Base-by-base conservation (phyloP, 768 basidiomycete genomes). In the Auricularia sp. region DNA sequence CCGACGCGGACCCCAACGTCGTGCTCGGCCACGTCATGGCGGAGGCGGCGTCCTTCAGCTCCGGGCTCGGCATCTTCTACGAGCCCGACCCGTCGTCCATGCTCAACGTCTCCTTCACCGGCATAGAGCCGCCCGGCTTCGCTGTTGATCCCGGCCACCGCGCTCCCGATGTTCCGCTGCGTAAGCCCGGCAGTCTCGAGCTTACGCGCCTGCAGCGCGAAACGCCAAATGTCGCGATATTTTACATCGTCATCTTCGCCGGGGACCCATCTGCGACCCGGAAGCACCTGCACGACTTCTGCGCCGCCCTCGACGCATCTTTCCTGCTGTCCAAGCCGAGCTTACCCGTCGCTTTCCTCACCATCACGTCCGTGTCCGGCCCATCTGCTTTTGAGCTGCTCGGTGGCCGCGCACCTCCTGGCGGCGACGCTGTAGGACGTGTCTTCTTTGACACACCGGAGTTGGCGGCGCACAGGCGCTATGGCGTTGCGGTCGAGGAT, bases 11-110 rank as follows among this genome's bases (percentile, higher is more conserved):
- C 24, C 64, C 63, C 21, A 54, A 69, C 37, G 59, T 66, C 36
- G 62, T 67, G 29, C 64, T 67, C 37, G 66, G 69, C 34, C 62
- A 62, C 39, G 65, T 67, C 58, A 64, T 66, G 33, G 37, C 62
- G n/a, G 62, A 65, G 18, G 63, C 54, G 42, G 62, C 65, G 37
- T 44, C 64, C 14, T 70, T 70, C 62, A 70, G 69, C n/a, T 18
- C 69, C 47, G 69, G 69, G 8, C 63, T 69, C n/a, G 69, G 69
- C 4, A 63, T 70, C 16, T 44, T 39, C 42, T 70, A 70, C 47
- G 63, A 45, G 21, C 47, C 47, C 47, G 47, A 51, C 16, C 39
- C 36, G 3, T 29, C 24, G n/a, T 42, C 39, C 39, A 2, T 42
- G 39, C 39, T 42, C 39, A 42, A 42, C 39, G 39, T 42, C 39